Percentiles rank a stretch among this genome's conserved stretches.
phyloP scores from a whole-genome alignment of 2,329 filamentous ascomycete species.

The Alternaria tenuissima region DNA sequence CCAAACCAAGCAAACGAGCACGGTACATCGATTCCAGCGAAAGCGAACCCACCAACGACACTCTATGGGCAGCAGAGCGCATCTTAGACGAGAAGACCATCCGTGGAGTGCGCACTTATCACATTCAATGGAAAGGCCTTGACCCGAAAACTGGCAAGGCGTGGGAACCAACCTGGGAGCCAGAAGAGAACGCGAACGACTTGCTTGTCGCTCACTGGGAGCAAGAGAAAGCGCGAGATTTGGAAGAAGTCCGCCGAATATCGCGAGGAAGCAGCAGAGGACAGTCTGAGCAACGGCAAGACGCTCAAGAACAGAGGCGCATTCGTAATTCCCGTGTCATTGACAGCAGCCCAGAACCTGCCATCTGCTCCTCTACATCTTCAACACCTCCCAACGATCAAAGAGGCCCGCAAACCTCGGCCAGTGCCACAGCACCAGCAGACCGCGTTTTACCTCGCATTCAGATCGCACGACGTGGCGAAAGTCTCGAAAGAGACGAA shows the following conservation, averaged over 20 bases:
- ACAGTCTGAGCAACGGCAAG: background rate
- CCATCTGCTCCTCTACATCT: background rate
- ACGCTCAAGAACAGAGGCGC: conserved; percentile 4
- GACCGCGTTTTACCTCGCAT: conserved; percentile 21
- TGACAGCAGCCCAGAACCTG: conserved; percentile 27
- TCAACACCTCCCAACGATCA: conserved; percentile 4
- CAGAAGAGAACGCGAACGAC: conserved; percentile 45
- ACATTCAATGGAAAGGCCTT: conserved; percentile 64
- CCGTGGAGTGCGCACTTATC: conserved; percentile 52
- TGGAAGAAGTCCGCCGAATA: background rate
- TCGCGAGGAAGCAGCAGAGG: background rate
- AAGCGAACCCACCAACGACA: background rate
- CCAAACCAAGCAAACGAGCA: conserved; percentile 27
- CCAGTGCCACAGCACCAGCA: background rate
- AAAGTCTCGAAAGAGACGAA: conserved; percentile 30
- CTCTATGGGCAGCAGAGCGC: conserved; percentile 18
- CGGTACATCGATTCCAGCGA: conserved; percentile 22
- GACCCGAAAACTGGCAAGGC: conserved; percentile 58
- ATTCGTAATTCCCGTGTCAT: conserved; percentile 18
- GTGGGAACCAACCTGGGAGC: conserved; percentile 64
- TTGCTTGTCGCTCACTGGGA: conserved; percentile 46
- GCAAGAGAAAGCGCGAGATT: conserved; percentile 6
- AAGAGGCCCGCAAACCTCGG: background rate
- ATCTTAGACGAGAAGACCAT: conserved; percentile 31
- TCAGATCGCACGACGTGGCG: conserved; percentile 20